Evolutionary conservation across 2,329 filamentous ascomycete species (phyloP).

Genomic region (Claviceps sp.): DNA sequence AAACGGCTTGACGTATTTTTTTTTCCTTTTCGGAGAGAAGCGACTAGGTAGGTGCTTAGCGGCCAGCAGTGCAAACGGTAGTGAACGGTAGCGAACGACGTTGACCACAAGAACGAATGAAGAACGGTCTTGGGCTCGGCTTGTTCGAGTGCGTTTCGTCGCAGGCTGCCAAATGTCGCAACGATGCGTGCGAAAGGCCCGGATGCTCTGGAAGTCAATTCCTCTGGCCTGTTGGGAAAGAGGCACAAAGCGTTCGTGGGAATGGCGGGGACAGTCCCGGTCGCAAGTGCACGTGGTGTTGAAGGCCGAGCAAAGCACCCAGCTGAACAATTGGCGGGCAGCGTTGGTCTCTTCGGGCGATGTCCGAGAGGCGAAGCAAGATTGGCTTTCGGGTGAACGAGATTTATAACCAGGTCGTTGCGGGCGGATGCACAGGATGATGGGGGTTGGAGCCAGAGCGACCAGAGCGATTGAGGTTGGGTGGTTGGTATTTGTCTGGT

Average conservation of each 20-base stretch:
- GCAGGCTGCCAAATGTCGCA: neutral
- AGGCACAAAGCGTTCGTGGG: neutral
- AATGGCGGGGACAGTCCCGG: neutral
- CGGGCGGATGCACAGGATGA: neutral
- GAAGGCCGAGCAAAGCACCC: neutral
- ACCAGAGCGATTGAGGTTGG: too few relatives aligned
- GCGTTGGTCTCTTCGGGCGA: neutral
- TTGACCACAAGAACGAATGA: neutral
- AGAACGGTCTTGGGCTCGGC: neutral
- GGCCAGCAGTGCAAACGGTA: neutral
- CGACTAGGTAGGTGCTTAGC: neutral
- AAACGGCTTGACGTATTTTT: neutral
- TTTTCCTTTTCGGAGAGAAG: neutral
- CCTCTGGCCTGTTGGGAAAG: neutral
- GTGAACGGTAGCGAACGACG: neutral
- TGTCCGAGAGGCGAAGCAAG: neutral
- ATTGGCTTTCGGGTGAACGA: neutral
- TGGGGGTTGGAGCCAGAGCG: neutral
- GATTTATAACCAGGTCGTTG: neutral
- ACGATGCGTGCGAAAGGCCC: neutral
- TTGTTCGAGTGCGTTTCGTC: neutral
- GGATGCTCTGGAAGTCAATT: neutral
- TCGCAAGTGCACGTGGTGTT: conserved; percentile 3
- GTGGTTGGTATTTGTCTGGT: neutral
- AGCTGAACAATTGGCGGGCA: conserved; percentile 1